phyloP scores from a whole-genome alignment of 1,139 yeast genomes.

The Yamadazyma triangularis region DNA sequence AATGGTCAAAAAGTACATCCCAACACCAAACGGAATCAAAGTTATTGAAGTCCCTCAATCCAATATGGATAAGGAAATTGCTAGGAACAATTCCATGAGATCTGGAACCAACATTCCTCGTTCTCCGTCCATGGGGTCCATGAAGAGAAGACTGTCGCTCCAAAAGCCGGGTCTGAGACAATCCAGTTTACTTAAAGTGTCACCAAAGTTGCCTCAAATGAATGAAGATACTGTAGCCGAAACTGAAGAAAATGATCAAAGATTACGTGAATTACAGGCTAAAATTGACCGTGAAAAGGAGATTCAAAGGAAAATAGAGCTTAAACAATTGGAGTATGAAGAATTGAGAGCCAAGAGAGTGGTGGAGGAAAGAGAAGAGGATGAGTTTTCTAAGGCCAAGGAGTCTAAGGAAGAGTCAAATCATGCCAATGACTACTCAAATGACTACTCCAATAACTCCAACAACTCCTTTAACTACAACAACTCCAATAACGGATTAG shows the following conservation, averaged over 20 bases:
- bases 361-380: conserved; percentile 16
- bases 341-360: conserved; percentile 17
- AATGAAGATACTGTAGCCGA: conserved; percentile 6
- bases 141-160: background rate
- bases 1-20: conserved; percentile 46
- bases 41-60: conserved; percentile 45
- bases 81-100: conserved; percentile 39
- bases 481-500: background rate
- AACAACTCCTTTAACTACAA: background rate
- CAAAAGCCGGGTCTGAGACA: conserved; percentile 15
- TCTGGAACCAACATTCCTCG: conserved; percentile 17
- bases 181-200: conserved; percentile 11
- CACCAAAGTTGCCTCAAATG: conserved; percentile 9
- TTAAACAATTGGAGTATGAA: conserved; percentile 29
- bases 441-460: too few species aligned
- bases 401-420: too few species aligned
- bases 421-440: too few species aligned
- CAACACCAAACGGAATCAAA: conserved; percentile 46
- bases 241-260: conserved; percentile 6
- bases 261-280: conserved; percentile 16
- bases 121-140: background rate
- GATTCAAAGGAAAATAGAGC: conserved; percentile 26
- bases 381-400: conserved; percentile 7
- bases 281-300: conserved; percentile 30
- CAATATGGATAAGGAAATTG: conserved; percentile 33